phyloP scores from a whole-genome alignment of 2,329 filamentous ascomycete genomes.

The Metarhizium anisopliae region DNA sequence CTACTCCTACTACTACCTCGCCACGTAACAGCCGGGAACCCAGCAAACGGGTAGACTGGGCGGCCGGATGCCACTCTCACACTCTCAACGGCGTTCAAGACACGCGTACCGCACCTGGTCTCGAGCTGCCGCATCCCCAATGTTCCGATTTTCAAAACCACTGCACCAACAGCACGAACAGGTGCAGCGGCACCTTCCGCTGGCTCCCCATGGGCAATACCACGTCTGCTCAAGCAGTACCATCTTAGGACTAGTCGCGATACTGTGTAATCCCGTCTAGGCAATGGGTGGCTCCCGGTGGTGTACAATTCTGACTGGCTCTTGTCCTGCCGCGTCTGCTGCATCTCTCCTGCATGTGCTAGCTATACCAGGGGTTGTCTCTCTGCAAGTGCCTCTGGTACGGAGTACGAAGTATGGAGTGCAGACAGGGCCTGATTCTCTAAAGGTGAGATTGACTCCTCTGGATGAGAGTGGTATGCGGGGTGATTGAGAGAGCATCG shows the following conservation, averaged over 20 bases:
- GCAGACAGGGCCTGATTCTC: no score
- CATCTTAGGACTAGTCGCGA: background rate
- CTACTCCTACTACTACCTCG: background rate
- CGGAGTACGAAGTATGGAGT: no score
- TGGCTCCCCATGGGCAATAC: background rate
- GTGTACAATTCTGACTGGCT: background rate
- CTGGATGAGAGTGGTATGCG: background rate
- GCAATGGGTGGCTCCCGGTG: background rate
- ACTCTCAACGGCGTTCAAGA: background rate
- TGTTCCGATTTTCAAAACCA: background rate
- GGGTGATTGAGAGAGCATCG: no score
- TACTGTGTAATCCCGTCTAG: background rate
- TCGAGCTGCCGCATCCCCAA: background rate
- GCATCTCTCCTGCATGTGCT: background rate
- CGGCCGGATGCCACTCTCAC: background rate
- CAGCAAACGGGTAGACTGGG: background rate
- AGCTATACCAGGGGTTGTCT: background rate
- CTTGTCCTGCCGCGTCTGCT: background rate
- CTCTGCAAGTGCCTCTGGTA: background rate
- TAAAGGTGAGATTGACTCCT: background rate
- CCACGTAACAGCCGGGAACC: background rate
- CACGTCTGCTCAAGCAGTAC: background rate
- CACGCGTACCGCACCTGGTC: conserved; percentile 4
- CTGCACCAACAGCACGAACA: background rate
- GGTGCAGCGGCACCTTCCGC: background rate